Conservation (phyloP, 495 filamentous ascomycete genomes). For the Astrothelium macrocarpum region DNA sequence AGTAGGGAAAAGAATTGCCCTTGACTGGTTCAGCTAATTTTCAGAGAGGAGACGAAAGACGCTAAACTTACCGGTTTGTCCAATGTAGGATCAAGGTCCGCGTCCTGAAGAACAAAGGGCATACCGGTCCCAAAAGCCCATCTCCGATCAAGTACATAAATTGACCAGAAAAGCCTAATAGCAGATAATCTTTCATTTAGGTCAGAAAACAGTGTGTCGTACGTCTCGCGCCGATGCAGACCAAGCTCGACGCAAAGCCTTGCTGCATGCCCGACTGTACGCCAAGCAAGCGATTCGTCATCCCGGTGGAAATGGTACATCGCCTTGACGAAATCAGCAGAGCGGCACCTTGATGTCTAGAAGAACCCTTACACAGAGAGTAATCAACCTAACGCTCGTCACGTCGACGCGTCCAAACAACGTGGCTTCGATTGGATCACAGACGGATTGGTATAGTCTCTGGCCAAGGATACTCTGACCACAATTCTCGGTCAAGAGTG, state of each 20-base stretch:
- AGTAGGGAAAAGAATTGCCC: conserved; percentile 57
- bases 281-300: conserved; percentile 71
- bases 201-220: conserved; percentile 53
- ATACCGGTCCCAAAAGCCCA: conserved; percentile 77
- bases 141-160: conserved; percentile 68
- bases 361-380: conserved; percentile 48
- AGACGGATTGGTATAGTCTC: conserved; percentile 60
- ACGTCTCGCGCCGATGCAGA: conserved; percentile 62
- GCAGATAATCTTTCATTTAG: conserved; percentile 51
- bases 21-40: conserved; percentile 23
- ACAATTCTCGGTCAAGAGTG: conserved; percentile 59
- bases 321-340: conserved; percentile 42
- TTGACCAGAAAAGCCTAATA: conserved; percentile 66
- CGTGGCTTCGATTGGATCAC: conserved; percentile 56
- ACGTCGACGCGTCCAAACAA: conserved; percentile 58
- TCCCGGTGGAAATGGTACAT: conserved; percentile 79
- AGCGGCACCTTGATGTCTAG: not conserved
- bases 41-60: not conserved
- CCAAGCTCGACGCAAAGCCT: conserved; percentile 74
- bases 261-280: conserved; percentile 64
- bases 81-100: conserved; percentile 69
- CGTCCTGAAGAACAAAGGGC: conserved; percentile 72
- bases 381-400: conserved; percentile 61
- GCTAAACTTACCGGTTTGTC: conserved; percentile 58
- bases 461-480: conserved; percentile 66